Evolutionary conservation across 345 rosid genomes (phyloP), one percentile per base, ranked within the genome.

Genomic region (Aquilaria sinensis): DNA sequence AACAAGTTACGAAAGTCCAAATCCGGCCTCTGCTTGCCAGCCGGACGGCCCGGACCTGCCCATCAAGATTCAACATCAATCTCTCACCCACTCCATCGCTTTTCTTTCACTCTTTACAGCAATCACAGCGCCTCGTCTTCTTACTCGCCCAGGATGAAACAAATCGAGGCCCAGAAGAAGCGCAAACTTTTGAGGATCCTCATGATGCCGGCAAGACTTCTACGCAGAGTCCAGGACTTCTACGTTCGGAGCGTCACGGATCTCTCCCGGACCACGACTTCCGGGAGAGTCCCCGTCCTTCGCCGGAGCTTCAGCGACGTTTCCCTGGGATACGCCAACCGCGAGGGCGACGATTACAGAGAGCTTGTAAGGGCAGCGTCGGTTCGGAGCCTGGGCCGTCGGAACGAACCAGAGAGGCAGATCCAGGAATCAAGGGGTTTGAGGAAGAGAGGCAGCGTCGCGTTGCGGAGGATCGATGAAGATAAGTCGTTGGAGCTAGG

Each of bases 291-390:
- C 61, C 12, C 69, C 13, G 49, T 73, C 33, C 60, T 81, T 56
- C 92, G 83, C 0, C 70, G 81, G 75, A 86, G 89, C 69, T 78
- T 74, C 41, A 83, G 87, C 55, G 68, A 56, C 12, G 57, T 62
- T 51, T 67, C 83, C 0, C n/a, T 61, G 8, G 15, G 70, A 61
- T 56, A 73, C 8, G 23, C 23, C 23, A 67, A 33, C 9, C 23
- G 23, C 23, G 67, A 51, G 14, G 56, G 14, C 29, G 92, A 83
- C 23, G 92, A 86, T 63, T 75, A 64, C 62, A 57, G 65, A 33
- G 85, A 83, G 60, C 85, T 81, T 1, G 41, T 78, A 3, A 69
- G 86, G 51, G 86, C 86, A 48, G 86, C 83, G 2, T 78, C 83
- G 0, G 78, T 57, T 5, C 57, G 83, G 59, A 69, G 72, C 59